Percentiles rank a stretch among this genome's conserved stretches.
Conservation (phyloP, 169 alveolate species). For the Nephromyces sp. region DNA sequence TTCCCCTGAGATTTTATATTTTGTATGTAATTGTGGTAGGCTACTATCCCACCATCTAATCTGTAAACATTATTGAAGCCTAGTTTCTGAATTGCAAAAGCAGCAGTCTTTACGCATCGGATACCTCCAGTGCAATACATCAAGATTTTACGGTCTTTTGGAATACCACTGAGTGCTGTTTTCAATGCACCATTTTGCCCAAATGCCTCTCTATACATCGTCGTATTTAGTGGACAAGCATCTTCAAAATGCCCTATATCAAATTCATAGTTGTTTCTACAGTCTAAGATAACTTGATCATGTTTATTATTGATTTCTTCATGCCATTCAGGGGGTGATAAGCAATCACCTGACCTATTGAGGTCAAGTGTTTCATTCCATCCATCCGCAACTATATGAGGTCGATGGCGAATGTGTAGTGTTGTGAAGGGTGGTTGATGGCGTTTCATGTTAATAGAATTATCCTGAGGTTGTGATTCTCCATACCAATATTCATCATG, state of each 20-base stretch:
- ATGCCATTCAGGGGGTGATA: neutral
- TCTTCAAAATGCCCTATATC: slow-evolving; percentile 31
- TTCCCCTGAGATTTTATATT: neutral
- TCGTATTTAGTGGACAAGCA: slow-evolving; percentile 22
- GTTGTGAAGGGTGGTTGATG: slow-evolving; percentile 26
- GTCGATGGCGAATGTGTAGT: slow-evolving; percentile 18
- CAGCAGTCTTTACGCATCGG: slow-evolving; percentile 42
- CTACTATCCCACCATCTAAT: slow-evolving; percentile 34
- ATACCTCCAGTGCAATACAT: slow-evolving; percentile 45
- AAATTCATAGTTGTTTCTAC: slow-evolving; percentile 25
- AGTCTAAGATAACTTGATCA: slow-evolving; percentile 20
- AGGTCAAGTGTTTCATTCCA: neutral
- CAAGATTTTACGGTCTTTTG: slow-evolving; percentile 17
- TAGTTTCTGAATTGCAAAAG: slow-evolving; percentile 30
- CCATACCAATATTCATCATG: neutral
- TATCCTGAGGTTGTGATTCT: neutral
- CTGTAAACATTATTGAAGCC: slow-evolving; percentile 29
- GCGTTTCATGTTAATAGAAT: neutral
- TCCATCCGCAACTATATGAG: slow-evolving; percentile 36
- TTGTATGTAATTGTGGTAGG: slow-evolving; percentile 11
- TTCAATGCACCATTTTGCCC: slow-evolving; percentile 16
- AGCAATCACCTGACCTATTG: neutral
- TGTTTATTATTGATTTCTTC: neutral
- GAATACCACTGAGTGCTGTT: neutral
- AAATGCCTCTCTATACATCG: slow-evolving; percentile 21